Base-by-base conservation (phyloP, 257 asterid species). In the Eucommia ulmoides region DNA sequence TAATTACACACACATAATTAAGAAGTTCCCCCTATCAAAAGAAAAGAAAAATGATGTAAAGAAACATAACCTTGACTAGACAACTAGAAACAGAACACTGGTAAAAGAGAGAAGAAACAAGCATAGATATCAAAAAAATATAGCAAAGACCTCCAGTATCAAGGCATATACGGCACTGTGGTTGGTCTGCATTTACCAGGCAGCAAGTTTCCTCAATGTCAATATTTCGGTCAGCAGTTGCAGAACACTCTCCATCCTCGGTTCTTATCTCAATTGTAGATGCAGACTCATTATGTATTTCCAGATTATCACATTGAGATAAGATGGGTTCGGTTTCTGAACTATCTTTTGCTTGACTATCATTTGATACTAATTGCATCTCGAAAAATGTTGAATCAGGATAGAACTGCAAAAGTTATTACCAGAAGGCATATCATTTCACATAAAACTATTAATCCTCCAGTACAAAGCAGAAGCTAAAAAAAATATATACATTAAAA, bases 81-180 rank as follows among this genome's bases (percentile, higher is more conserved):
- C 20, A 24, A 42, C 25, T 47, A 23, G 16, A 22, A n/a, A 12
- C n/a, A 45, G 17, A 21, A 20, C 24, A 33, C 15, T 22, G 11
- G 41, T 51, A 14, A 29, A 26, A 38, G 45, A 6, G 45, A 42
- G 48, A 42, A 42, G 15, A 5, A 4, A 42, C 20, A 4, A 16
- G 15, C n/a, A 51, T 41, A 20, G 45, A 65, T n/a, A n/a, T n/a
- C n/a, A n/a, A n/a, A n/a, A n/a, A n/a, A n/a, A n/a, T n/a, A 16
- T 15, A 58, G 41, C 38, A 65, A 50, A 41, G 38, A 89, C 98
- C 98, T 91, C 75, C 98, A 19, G 53, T 75, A 24, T 91, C 98
- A 58, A 91, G 84, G 80, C 98, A 91, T 71, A 91, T 91, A 70
- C 98, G 95, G 61, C 98, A 91, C 33, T 80, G 91, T 25, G 89